These are phyloP conservation scores for Erodium chrysanthum DNA, from an alignment of 441 rosid species.

Conservation along the genomic window DNA sequence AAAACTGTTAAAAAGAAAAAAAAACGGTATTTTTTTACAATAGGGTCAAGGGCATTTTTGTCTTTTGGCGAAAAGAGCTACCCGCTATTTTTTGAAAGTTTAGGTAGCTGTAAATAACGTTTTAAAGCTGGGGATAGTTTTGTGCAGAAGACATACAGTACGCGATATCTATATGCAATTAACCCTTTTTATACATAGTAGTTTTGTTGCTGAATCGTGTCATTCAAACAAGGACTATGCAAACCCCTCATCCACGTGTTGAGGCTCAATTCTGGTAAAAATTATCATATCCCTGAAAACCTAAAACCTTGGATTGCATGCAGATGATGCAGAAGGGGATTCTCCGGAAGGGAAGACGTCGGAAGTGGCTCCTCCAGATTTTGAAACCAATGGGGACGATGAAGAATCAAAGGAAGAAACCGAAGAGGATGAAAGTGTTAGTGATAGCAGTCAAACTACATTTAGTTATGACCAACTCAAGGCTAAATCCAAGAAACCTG, in stretches of 20 bases:
- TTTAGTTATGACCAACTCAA: constrained; percentile 81
- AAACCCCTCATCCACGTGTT: not conserved
- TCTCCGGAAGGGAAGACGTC: constrained; percentile 13
- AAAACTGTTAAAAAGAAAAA: too few species aligned
- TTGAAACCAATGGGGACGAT: constrained; percentile 39
- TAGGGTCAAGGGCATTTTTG: too few species aligned
- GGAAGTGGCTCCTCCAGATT: constrained; percentile 29
- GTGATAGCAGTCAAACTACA: constrained; percentile 30
- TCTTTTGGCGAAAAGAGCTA: too few species aligned
- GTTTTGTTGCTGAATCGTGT: not conserved
- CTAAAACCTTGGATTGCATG: constrained; percentile 18
- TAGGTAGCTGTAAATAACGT: too few species aligned
- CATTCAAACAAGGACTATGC: not conserved
- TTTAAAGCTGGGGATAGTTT: too few species aligned
- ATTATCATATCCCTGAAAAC: not conserved
- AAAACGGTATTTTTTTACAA: too few species aligned
- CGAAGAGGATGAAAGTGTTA: constrained; percentile 32
- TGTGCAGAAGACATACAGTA: too few species aligned
- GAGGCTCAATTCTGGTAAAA: not conserved
- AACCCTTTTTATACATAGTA: not conserved
- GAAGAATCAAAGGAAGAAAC: constrained; percentile 29
- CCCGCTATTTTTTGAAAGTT: too few species aligned
- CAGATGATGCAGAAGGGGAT: constrained; percentile 37
- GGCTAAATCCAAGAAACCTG: constrained; percentile 76
- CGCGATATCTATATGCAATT: too few species aligned